A percentile compares a stretch with the other conserved stretches of the same genome.
Conservation (phyloP, 176 grass and related monocot genomes). For the Urochloa ruziziensis region DNA sequence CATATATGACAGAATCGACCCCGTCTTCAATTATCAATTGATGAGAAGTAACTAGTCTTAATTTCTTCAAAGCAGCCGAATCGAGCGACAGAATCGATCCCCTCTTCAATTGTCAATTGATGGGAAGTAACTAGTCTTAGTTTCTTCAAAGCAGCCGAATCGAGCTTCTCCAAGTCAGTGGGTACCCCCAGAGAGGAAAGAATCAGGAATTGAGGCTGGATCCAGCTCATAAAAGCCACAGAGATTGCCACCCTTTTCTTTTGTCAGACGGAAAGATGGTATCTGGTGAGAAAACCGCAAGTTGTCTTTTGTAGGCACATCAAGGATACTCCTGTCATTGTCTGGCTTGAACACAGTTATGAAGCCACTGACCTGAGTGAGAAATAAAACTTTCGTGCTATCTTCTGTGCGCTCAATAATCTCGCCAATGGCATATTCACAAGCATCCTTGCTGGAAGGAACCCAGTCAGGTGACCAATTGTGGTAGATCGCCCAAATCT, state of each 20-base stretch:
- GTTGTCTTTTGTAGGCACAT: conserved; percentile 46
- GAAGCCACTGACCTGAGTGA: conserved; percentile 58
- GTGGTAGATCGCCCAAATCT: conserved; percentile 76
- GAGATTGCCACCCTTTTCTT: conserved; percentile 50
- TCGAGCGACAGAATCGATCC: no score
- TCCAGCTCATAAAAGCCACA: conserved; percentile 71
- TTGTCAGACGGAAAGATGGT: conserved; percentile 51
- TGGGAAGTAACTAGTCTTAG: not conserved
- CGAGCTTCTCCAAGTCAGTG: conserved; percentile 10
- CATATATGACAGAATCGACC: not conserved
- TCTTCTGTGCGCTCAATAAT: conserved; percentile 39
- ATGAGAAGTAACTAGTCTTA: not conserved
- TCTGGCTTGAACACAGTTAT: conserved; percentile 54
- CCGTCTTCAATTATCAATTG: conserved; percentile 3
- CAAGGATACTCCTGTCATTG: conserved; percentile 13
- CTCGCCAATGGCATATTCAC: conserved; percentile 55
- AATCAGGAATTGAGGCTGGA: conserved; percentile 60
- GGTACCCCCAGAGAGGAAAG: conserved; percentile 24
- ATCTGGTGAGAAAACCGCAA: conserved; percentile 75
- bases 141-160: not conserved
- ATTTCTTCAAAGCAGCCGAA: not conserved
- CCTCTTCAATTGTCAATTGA: no score
- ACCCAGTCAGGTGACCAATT: conserved; percentile 58
- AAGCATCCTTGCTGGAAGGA: conserved; percentile 39
- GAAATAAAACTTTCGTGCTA: conserved; percentile 34